Base-by-base conservation (phyloP, 768 basidiomycete genomes). In the Podaxis sp. region DNA sequence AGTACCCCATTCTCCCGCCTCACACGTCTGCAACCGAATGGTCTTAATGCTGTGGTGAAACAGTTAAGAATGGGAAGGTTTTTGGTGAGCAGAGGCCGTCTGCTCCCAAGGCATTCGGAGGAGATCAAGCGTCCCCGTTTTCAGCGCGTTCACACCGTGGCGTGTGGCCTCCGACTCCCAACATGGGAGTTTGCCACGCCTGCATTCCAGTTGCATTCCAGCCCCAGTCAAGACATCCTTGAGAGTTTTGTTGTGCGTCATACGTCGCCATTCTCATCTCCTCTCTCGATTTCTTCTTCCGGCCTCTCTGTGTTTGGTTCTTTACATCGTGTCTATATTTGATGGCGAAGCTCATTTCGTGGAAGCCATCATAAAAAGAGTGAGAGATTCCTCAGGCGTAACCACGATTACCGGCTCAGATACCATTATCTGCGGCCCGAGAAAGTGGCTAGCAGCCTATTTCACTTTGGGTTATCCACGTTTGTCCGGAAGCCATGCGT, bases 381-480 rank as follows among this genome's bases (percentile, higher is more conserved):
- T 62, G 60, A 55, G 60, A 62, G 53, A 55, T 49, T 62, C 54
- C 61, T 56, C 55, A 62, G 36, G 54, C 8, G 28, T 38, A 56
- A 51, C 54, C 64, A 60, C 65, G 65, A 66, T 48, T 52, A 44
- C 57, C 65, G 61, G 65, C 33, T 56, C n/a, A 22, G 28, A 48
- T 46, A 37, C n/a, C 48, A 24, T 54, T 40, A 51, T 30, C 13
- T 33, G 28, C 62, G 28, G 41, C 41, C 65, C 67, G 65, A 60
- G 67, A 50, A 62, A 57, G 37, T 59, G 56, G 62, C 54, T 53
- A 57, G 54, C 62, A 67, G 53, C n/a, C 36, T 66, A 64, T 65
- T 62, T 60, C 64, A 64, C 64, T 51, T 67, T 63, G 63, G 63
- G 65, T 53, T 64, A 58, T 67, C 68, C 66, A 66, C 66, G 60